A percentile compares a stretch with the other conserved stretches of the same genome.
These are phyloP conservation scores for Penicillium sp. DNA, from an alignment of 2,329 filamentous ascomycete species.

Conservation along the genomic window DNA sequence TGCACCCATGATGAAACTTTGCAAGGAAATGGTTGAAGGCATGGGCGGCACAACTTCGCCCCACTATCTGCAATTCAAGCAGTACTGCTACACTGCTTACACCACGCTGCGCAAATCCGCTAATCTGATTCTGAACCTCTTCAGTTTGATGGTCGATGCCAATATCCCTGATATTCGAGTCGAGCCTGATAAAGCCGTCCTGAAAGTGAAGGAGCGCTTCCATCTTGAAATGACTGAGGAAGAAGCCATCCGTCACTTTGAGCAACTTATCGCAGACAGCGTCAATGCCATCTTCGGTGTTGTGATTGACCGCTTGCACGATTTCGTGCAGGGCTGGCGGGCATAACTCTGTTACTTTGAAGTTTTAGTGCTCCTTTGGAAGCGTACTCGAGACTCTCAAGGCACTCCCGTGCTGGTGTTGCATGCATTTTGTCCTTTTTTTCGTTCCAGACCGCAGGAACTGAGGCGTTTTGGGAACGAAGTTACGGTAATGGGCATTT, in stretches of 20 bases:
- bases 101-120: constrained; percentile 80
- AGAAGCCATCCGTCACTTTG: constrained; percentile 80
- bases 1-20: constrained; percentile 91
- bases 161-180: constrained; percentile 92
- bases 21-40: constrained; percentile 95
- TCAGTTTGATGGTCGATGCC: constrained; percentile 92
- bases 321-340: constrained; percentile 82
- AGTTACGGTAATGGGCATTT: background rate
- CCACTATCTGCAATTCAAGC: constrained; percentile 81
- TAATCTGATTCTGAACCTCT: constrained; percentile 86
- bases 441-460: background rate
- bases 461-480: background rate
- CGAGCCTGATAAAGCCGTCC: constrained; percentile 83
- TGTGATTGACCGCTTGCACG: constrained; percentile 89
- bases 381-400: background rate
- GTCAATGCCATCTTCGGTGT: constrained; percentile 82
- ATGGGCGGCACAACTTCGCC: constrained; percentile 80
- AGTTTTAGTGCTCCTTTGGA: background rate
- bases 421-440: background rate
- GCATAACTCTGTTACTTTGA: constrained; percentile 39
- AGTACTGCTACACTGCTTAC: constrained; percentile 93
- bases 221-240: constrained; percentile 85
- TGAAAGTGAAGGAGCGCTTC: constrained; percentile 91
- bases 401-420: background rate
- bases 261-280: constrained; percentile 81